Evolutionary conservation across 768 basidiomycete species (phyloP).

Genomic region (Coprinellus aureogranulatus): DNA sequence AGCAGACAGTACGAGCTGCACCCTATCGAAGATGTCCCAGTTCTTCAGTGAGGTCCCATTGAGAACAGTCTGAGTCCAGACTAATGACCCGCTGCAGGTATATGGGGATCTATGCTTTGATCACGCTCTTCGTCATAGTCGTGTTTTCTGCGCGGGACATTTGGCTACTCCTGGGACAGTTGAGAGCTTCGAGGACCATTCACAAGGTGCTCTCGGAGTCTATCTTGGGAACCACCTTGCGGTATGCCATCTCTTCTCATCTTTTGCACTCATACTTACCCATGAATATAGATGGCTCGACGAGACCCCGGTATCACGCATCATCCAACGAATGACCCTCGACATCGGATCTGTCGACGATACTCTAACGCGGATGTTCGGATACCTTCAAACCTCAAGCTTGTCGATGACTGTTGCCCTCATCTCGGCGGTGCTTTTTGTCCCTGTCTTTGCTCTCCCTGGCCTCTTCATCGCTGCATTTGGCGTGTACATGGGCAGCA

Average conservation of each 20-base stretch:
- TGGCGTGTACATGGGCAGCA: slow-evolving; percentile 44
- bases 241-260: slow-evolving; percentile 32
- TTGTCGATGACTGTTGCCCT: slow-evolving; percentile 42
- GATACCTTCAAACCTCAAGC: slow-evolving; percentile 25
- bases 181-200: slow-evolving; percentile 54
- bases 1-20: slow-evolving; percentile 42
- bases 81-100: slow-evolving; percentile 36
- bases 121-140: slow-evolving; percentile 10
- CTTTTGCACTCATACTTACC: slow-evolving; percentile 42
- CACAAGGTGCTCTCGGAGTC: slow-evolving; percentile 52
- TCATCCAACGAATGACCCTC: slow-evolving; percentile 65
- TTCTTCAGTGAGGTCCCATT: slow-evolving; percentile 32
- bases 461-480: slow-evolving; percentile 40
- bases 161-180: slow-evolving; percentile 44
- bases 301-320: slow-evolving; percentile 46
- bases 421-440: slow-evolving; percentile 40
- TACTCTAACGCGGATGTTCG: slow-evolving; percentile 27
- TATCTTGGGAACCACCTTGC: slow-evolving; percentile 58
- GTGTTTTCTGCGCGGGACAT: slow-evolving; percentile 33
- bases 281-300: slow-evolving; percentile 46
- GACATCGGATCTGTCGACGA: slow-evolving; percentile 63
- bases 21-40: slow-evolving; percentile 31
- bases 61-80: neutral
- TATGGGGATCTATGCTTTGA: slow-evolving; percentile 27
- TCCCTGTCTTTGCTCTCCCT: slow-evolving; percentile 45